Evolutionary conservation across 805 yeast species (phyloP), one percentile per base, ranked within the genome.

Genomic region (Komagataella kurtzmanii): DNA sequence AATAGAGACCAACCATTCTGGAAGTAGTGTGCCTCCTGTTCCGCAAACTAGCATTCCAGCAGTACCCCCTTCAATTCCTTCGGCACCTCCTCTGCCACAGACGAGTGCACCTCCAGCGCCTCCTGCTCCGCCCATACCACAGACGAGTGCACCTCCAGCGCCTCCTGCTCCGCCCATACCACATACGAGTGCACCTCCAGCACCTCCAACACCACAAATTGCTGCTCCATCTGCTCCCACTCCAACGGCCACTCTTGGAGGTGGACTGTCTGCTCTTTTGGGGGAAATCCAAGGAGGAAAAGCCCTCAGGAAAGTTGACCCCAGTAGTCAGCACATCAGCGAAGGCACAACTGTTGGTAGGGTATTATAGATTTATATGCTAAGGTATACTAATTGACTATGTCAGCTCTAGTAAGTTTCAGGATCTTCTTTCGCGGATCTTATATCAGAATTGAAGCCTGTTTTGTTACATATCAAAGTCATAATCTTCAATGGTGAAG

Each of bases 261-360:
- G 71, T 46, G 23, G 23, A 17, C 62, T 82, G 23, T 59, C 69
- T 46, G 80, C 81, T 1, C 66, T 78, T 50, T 66, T 82, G 51
- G 81, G 82, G 3, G 81, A 81, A 60, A 81, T 81, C 50, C 67
- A 69, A 8, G 67, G 74, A 0, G 88, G 88, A 3, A 70, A 64
- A 44, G 50, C 70, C 2, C 70, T 81, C 60, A 74, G 68, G 54
- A 78, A 69, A 57, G 85, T 81, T 3, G 69, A 69, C 51, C 76
- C 75, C 3, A 62, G 65, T 36, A 72, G 76, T 52, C 72, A 76
- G 57, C 72, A 71, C 46, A 67, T 76, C 48, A 67, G 73, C 12
- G 73, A 70, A 47, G 72, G 75, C 12, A 70, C 73, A 10, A 59
- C 63, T 7, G 81, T 74, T 18, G 85, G 85, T 14, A 71, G 65